Conservation (phyloP, 2,329 filamentous ascomycete genomes). For the Oidium heveae region DNA sequence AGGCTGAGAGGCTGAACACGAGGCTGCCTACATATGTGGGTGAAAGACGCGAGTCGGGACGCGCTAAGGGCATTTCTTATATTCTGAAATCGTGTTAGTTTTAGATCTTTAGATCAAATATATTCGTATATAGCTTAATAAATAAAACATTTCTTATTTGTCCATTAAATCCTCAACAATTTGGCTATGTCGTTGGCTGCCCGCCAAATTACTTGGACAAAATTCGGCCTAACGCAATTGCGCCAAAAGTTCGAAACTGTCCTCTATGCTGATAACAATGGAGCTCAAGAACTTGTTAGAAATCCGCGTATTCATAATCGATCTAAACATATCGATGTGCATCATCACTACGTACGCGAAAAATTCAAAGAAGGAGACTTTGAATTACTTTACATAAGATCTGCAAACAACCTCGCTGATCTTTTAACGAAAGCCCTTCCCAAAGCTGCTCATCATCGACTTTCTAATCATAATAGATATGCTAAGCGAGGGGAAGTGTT, state of each 20-base stretch:
- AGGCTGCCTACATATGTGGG: no score
- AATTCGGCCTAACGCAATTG: background rate
- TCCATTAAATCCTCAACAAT: no score
- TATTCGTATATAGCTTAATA: no score
- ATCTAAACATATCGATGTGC: background rate
- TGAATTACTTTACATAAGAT: background rate
- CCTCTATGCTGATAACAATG: background rate
- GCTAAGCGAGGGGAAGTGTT: background rate
- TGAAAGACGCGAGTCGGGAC: no score
- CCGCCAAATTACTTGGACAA: background rate
- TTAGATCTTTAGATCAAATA: no score
- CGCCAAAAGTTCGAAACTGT: background rate
- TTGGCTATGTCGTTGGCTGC: background rate
- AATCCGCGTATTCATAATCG: background rate
- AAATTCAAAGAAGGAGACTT: background rate
- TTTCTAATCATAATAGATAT: background rate
- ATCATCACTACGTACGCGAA: background rate
- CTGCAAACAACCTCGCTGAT: background rate
- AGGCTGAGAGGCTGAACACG: no score
- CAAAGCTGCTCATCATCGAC: background rate
- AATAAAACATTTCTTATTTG: no score
- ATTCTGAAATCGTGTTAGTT: no score
- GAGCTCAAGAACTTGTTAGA: background rate
- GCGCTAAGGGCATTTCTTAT: no score
- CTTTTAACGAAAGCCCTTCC: background rate